A percentile compares a stretch with the other conserved stretches of the same genome.
phyloP scores from a whole-genome alignment of 495 filamentous ascomycete species.

The Collariella sp. region DNA sequence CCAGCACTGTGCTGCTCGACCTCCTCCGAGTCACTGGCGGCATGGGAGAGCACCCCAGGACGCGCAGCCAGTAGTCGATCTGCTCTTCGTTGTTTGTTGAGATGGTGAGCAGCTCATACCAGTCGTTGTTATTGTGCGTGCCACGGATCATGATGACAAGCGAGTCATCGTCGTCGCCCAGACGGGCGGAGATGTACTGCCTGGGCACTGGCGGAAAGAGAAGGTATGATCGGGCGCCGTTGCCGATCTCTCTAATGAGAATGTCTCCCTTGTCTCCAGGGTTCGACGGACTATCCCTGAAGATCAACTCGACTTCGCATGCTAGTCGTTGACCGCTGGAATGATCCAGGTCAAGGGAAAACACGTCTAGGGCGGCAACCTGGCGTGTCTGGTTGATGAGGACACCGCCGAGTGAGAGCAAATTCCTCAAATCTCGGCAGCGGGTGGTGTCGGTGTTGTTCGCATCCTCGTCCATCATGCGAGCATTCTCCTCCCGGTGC shows the following conservation, averaged over 20 bases:
- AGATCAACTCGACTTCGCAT: constrained; percentile 79
- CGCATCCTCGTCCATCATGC: constrained; percentile 86
- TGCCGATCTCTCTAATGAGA: constrained; percentile 80
- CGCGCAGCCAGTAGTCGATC: constrained; percentile 75
- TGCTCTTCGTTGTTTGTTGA: constrained; percentile 62
- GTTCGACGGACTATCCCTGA: constrained; percentile 61
- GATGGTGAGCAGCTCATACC: constrained; percentile 76
- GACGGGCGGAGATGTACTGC: constrained; percentile 65
- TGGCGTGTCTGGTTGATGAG: constrained; percentile 60
- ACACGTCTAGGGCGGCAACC: constrained; percentile 82
- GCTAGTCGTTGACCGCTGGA: constrained; percentile 82
- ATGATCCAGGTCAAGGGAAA: constrained; percentile 76
- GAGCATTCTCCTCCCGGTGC: constrained; percentile 73
- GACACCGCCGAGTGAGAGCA: constrained; percentile 62
- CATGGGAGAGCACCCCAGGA: constrained; percentile 66
- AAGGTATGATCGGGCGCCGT: constrained; percentile 63
- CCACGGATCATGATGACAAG: constrained; percentile 82
- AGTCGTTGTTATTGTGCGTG: constrained; percentile 48
- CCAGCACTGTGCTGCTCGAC: constrained; percentile 25
- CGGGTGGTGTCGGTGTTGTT: constrained; percentile 70
- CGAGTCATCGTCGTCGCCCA: constrained; percentile 58
- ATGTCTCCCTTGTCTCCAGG: constrained; percentile 62
- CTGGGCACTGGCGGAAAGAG: constrained; percentile 76
- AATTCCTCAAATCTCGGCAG: constrained; percentile 65
- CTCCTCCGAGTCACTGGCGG: constrained; percentile 50